Base-by-base conservation (phyloP, 2,329 filamentous ascomycete genomes). In the Tolypocladium inflatum region DNA sequence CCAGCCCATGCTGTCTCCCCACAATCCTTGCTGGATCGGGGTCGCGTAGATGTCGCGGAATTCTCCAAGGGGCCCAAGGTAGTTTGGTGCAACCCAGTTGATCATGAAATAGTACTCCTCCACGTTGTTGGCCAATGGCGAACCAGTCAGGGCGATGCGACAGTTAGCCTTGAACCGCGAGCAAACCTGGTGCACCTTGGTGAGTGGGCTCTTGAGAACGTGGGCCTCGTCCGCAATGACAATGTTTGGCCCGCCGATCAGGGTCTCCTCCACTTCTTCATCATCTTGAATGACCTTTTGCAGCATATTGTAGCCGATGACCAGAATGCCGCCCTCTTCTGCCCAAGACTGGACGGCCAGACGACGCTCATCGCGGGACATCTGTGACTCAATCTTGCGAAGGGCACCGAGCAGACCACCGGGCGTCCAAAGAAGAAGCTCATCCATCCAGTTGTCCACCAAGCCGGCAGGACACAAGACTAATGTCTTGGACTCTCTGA, bases 171-270 rank as follows among this genome's bases (percentile, higher is more conserved):
- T 77, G 67, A 97, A 87, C 13, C 75, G 70, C 2, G 75, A 74
- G 23, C 86, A 82, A 7, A 81, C 78, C 42, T 71, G 62, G 50
- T 84, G 76, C 39, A 87, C 73, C 23, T 77, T 71, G 0, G 85
- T 77, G 0, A 67, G 69, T 0, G 76, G 71, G 61, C 90, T 91
- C 71, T 94, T 96, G 68, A 96, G 73, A 26, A 72, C 76, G 67
- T 97, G 92, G 0, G 91, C 91, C 71, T 97, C 92, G 66, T 97
- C 92, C 0, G 88, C 89, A 55, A 97, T 74, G 26, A 96, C 85
- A 52, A 96, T 81, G 60, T 81, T 88, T 0, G 91, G 84, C 0
- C 78, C 75, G 4, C 86, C 65, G 1, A 84, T 70, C 8, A 96
- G 71, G 37, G 82, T 73, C 11, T 76, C 66, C 38, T 68, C 68